Conservation (phyloP, 1,284 basidiomycete species). For the Leccinum subrobustum region DNA sequence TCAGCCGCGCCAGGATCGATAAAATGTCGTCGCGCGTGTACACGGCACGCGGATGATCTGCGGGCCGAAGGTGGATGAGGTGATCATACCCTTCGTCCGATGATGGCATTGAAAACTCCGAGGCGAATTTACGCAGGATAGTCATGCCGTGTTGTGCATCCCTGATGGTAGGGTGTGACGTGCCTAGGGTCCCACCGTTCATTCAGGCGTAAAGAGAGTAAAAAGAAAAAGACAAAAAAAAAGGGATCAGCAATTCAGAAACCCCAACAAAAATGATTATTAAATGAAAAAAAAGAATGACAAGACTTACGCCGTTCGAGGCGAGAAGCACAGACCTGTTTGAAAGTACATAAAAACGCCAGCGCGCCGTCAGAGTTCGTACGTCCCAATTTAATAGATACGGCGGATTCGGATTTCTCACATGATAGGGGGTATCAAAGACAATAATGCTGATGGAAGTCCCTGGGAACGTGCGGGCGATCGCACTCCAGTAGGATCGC, state of each 20-base stretch:
- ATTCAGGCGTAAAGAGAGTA: background rate
- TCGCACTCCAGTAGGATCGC: slow-evolving; percentile 66
- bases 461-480: slow-evolving; percentile 61
- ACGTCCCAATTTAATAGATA: background rate
- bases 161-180: slow-evolving; percentile 68
- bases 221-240: slow-evolving; percentile 2
- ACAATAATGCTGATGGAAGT: slow-evolving; percentile 66
- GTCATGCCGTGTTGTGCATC: slow-evolving; percentile 51
- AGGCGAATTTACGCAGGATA: slow-evolving; percentile 58
- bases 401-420: slow-evolving; percentile 39
- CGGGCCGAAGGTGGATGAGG: slow-evolving; percentile 50
- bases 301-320: slow-evolving; percentile 19
- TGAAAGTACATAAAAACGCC: background rate
- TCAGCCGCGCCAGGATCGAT: slow-evolving; percentile 48
- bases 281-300: background rate
- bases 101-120: slow-evolving; percentile 53
- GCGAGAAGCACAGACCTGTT: slow-evolving; percentile 21
- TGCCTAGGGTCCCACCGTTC: slow-evolving; percentile 41
- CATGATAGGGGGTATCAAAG: slow-evolving; percentile 71
- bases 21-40: slow-evolving; percentile 53
- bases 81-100: slow-evolving; percentile 60
- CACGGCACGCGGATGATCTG: slow-evolving; percentile 46
- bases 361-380: slow-evolving; percentile 13
- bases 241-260: background rate
- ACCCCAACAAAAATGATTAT: background rate